A percentile compares a stretch with the other conserved stretches of the same genome.
These are phyloP conservation scores for Fistulinella prunicolor DNA, from an alignment of 768 basidiomycete species.

Conservation along the genomic window DNA sequence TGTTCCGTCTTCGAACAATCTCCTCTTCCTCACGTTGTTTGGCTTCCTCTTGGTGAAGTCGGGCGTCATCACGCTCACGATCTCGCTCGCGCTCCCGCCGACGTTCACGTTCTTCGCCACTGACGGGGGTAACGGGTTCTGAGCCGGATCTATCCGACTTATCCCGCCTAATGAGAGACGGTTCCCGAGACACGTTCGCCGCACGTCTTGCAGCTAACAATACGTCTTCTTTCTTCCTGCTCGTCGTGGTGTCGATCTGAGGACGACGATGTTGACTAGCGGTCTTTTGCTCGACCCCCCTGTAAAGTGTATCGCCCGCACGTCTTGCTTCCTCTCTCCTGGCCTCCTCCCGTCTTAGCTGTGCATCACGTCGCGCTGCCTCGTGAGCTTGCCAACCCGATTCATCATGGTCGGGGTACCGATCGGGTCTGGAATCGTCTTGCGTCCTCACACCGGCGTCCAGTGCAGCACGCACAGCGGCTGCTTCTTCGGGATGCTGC, in stretches of 20 bases:
- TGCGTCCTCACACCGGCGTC: conserved; percentile 21
- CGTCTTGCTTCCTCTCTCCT: conserved; percentile 35
- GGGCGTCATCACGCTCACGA: conserved; percentile 28
- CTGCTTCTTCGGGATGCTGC: conserved; percentile 39
- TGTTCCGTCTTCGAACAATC: conserved; percentile 39
- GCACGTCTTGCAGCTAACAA: conserved; percentile 25
- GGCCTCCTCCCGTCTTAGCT: conserved; percentile 32
- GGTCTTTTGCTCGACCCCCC: conserved; percentile 17
- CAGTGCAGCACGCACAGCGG: conserved; percentile 17
- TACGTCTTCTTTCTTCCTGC: conserved; percentile 33
- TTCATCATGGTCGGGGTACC: conserved; percentile 28
- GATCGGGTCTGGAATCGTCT: conserved; percentile 25
- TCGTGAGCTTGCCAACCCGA: conserved; percentile 34
- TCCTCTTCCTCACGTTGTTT: conserved; percentile 49
- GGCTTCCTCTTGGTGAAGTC: conserved; percentile 44
- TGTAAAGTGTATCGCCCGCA: conserved; percentile 36
- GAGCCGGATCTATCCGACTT: conserved; percentile 23
- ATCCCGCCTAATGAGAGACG: conserved; percentile 23
- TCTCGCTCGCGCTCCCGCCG: conserved; percentile 21
- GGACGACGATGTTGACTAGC: conserved; percentile 20
- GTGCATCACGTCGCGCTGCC: conserved; percentile 30
- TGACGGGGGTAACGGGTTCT: conserved; percentile 27
- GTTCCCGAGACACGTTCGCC: conserved; percentile 21
- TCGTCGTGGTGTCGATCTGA: conserved; percentile 27
- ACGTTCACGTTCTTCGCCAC: conserved; percentile 24